These are phyloP conservation scores for Sporisorium iseilematis-ciliati DNA, from an alignment of 1,284 basidiomycete genomes.

Conservation along the genomic window DNA sequence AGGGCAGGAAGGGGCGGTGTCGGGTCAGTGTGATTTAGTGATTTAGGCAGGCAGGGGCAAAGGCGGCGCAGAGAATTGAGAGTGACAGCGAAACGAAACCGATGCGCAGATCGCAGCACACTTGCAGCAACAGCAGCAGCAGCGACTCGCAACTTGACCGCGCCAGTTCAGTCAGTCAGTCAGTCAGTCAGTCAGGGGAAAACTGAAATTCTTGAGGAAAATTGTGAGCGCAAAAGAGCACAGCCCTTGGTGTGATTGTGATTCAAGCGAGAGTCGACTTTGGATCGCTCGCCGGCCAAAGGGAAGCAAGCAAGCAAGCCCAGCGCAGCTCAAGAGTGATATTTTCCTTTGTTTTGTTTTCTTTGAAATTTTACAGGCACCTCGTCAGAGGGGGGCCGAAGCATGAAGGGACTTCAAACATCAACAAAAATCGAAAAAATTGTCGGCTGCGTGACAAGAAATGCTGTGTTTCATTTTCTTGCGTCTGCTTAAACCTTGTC, in stretches of 20 bases:
- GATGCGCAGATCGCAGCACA: slow-evolving; percentile 14
- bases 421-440: not conserved
- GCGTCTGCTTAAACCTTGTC: not conserved
- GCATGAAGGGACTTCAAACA: not conserved
- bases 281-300: no score
- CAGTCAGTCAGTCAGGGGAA: not conserved
- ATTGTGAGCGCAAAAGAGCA: not conserved
- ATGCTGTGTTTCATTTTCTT: no score
- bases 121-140: not conserved
- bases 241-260: not conserved
- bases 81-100: slow-evolving; percentile 12
- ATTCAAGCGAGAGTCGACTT: not conserved
- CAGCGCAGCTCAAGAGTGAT: not conserved
- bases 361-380: not conserved
- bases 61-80: not conserved
- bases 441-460: slow-evolving; percentile 3
- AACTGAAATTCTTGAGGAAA: not conserved
- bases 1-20: not conserved
- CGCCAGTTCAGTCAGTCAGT: not conserved
- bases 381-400: not conserved
- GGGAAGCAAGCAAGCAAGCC: not conserved
- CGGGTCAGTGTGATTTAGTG: not conserved
- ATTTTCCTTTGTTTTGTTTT: not conserved
- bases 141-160: not conserved
- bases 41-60: slow-evolving; percentile 2